Percentiles rank a stretch among this genome's conserved stretches.
Conservation (phyloP, 768 basidiomycete genomes). For the Lactifluus piperatus region DNA sequence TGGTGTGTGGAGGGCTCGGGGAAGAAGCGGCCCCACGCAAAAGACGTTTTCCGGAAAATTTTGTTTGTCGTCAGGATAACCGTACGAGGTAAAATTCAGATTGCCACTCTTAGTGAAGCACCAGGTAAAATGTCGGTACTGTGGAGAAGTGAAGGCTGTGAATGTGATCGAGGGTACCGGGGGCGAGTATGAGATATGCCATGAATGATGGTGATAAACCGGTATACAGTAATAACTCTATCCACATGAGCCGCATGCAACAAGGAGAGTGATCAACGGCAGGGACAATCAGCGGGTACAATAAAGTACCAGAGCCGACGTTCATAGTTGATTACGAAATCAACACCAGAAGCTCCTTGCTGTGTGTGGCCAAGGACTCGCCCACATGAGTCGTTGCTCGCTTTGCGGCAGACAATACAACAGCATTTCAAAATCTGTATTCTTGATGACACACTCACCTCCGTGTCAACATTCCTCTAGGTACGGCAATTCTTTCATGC, state of each 20-base stretch:
- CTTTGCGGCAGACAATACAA: background rate
- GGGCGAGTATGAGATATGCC: background rate
- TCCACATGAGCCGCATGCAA: background rate
- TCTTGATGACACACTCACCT: background rate
- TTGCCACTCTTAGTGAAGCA: background rate
- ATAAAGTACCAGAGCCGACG: background rate
- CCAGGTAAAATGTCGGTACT: background rate
- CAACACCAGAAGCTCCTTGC: background rate
- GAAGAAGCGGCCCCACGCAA: background rate
- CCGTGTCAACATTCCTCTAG: background rate
- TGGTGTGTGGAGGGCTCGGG: background rate
- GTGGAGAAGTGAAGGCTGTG: background rate
- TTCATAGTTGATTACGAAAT: background rate
- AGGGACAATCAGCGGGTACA: background rate
- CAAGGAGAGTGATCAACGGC: background rate
- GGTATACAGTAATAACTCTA: too few species aligned
- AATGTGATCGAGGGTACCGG: background rate
- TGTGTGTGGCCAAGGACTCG: slow-evolving; percentile 1
- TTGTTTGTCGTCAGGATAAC: background rate
- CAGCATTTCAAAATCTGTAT: background rate
- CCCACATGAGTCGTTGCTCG: slow-evolving; percentile 4
- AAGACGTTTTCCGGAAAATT: too few species aligned
- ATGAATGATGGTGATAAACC: slow-evolving; percentile 1
- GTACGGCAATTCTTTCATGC: background rate
- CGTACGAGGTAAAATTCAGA: background rate